A percentile compares a stretch with the other conserved stretches of the same genome.
phyloP scores from a whole-genome alignment of 2,329 filamentous ascomycete species.

The Colletotrichum costaricense region DNA sequence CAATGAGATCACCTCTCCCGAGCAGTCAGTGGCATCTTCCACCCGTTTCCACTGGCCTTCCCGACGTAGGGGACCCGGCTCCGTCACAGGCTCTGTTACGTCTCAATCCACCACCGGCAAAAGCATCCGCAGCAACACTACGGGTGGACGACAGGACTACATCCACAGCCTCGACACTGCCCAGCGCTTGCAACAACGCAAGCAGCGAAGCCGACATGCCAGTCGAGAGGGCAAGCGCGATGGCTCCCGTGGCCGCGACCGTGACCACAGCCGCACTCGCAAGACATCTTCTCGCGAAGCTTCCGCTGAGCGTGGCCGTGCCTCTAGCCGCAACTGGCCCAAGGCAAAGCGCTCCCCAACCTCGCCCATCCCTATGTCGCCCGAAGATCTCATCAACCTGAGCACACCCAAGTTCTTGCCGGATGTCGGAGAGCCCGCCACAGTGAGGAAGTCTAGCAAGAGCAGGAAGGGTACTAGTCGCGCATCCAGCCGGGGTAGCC shows the following conservation, averaged over 20 bases:
- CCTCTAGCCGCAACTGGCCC: slow-evolving; percentile 72
- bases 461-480: slow-evolving; percentile 54
- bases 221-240: slow-evolving; percentile 61
- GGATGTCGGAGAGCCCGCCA: slow-evolving; percentile 52
- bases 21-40: slow-evolving; percentile 65
- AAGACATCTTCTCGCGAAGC: slow-evolving; percentile 65
- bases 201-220: slow-evolving; percentile 65
- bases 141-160: slow-evolving; percentile 74
- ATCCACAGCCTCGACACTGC: slow-evolving; percentile 88
- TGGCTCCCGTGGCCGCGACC: slow-evolving; percentile 51
- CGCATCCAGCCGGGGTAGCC: slow-evolving; percentile 59
- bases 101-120: slow-evolving; percentile 64
- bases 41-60: slow-evolving; percentile 66
- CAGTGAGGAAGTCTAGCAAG: slow-evolving; percentile 55
- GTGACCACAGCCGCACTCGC: slow-evolving; percentile 60
- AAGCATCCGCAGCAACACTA: slow-evolving; percentile 62
- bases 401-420: slow-evolving; percentile 56
- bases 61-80: slow-evolving; percentile 64
- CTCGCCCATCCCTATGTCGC: slow-evolving; percentile 94
- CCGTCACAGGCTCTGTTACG: slow-evolving; percentile 67
- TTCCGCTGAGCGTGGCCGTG: slow-evolving; percentile 79
- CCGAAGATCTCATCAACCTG: slow-evolving; percentile 80
- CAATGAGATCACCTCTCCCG: slow-evolving; percentile 66
- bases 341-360: slow-evolving; percentile 89
- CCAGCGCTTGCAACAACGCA: slow-evolving; percentile 67